These are phyloP conservation scores for Aspergillus latus DNA, from an alignment of 2,329 filamentous ascomycete species.

Conservation along the genomic window DNA sequence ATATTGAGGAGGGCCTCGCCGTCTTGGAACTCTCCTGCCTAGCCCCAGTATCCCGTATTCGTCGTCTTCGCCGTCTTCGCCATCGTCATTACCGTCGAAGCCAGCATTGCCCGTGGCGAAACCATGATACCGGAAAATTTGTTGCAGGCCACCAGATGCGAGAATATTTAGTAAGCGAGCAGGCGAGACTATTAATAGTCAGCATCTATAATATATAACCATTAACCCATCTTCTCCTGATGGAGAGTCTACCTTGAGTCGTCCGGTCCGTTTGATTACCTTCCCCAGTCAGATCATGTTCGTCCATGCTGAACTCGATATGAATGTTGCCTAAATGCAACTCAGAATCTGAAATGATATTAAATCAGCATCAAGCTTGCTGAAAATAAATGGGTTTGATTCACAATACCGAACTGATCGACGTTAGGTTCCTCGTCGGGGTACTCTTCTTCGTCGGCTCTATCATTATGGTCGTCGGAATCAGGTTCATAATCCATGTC, in stretches of 20 bases:
- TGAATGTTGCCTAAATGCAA: constrained; percentile 27
- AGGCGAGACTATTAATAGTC: constrained; percentile 30
- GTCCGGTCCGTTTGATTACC: constrained; percentile 15
- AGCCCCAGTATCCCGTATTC: constrained; percentile 39
- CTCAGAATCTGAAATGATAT: constrained; percentile 17
- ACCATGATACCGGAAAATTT: constrained; percentile 47
- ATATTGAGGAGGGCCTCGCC: constrained; percentile 55
- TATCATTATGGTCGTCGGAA: constrained; percentile 37
- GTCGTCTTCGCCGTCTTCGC: constrained; percentile 33
- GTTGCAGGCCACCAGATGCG: constrained; percentile 53
- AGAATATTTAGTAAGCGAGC: constrained; percentile 55
- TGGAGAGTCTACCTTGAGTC: constrained; percentile 24
- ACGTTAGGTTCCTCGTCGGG: constrained; percentile 34
- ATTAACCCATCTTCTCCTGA: not conserved
- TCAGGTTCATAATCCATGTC: constrained; percentile 54
- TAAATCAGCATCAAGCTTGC: not conserved
- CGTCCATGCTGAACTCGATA: constrained; percentile 32
- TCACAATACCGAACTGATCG: constrained; percentile 17
- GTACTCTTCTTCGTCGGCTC: constrained; percentile 34
- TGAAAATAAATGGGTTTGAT: not conserved
- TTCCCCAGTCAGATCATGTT: constrained; percentile 19
- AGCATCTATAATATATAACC: not conserved
- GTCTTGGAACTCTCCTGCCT: constrained; percentile 47
- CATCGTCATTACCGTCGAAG: constrained; percentile 24
- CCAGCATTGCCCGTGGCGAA: constrained; percentile 25